These are phyloP conservation scores for Kurtzmaniella fragi DNA, from an alignment of 805 yeast genomes.

Conservation along the genomic window DNA sequence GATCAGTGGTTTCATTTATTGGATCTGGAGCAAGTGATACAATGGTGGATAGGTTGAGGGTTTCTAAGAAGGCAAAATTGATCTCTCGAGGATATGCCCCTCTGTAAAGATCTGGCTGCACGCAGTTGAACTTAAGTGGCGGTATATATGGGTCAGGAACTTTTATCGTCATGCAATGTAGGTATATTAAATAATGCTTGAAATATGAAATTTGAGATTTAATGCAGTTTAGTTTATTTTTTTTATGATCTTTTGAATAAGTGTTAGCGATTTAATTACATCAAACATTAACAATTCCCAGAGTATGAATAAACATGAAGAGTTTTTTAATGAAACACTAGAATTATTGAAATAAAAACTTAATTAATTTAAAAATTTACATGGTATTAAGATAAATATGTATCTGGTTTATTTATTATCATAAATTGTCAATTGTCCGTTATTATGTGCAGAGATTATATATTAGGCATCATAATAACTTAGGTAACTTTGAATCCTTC, in stretches of 20 bases:
- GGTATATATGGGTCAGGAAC: slow-evolving; percentile 45
- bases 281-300: too few relatives aligned
- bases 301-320: too few relatives aligned
- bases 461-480: slow-evolving; percentile 11
- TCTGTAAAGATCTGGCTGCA: slow-evolving; percentile 67
- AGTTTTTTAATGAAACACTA: too few relatives aligned
- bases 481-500: slow-evolving; percentile 47
- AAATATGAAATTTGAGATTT: too few relatives aligned
- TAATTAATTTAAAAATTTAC: too few relatives aligned
- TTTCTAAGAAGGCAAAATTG: slow-evolving; percentile 62
- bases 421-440: not conserved
- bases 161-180: not conserved
- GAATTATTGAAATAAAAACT: too few relatives aligned
- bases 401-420: not conserved
- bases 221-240: too few relatives aligned
- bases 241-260: too few relatives aligned
- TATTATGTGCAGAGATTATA: not conserved
- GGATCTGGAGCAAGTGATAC: slow-evolving; percentile 79
- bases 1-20: slow-evolving; percentile 50
- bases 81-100: slow-evolving; percentile 84
- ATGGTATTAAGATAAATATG: too few relatives aligned
- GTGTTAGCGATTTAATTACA: too few relatives aligned
- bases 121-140: slow-evolving; percentile 71
- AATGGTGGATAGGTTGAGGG: slow-evolving; percentile 64
- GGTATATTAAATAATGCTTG: too few relatives aligned